Evolutionary conservation across 148 eudicot genomes (phyloP), one percentile per base, ranked within the genome.

Genomic region (Dysphania ambrosioides): DNA sequence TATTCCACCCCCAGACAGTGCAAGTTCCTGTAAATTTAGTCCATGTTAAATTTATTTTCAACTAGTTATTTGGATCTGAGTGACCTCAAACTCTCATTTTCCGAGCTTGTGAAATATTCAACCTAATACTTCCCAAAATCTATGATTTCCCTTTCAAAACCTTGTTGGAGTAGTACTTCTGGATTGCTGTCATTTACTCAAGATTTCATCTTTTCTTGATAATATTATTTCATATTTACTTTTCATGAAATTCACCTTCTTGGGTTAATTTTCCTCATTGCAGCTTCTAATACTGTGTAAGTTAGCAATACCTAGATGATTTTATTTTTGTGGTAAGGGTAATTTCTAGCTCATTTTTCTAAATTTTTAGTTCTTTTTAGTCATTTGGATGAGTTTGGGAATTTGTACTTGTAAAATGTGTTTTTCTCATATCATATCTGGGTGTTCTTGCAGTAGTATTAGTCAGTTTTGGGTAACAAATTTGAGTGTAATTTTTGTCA

Each of bases 111-210:
- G 9, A 41, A 58, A 40, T 42, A 32, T 47, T 13, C n/a, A 16
- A 3, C 40, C 16, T 2, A 73, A 21, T 68, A 60, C 60, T 64
- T 72, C 47, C 42, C 77, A 29, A 30, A 73, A 66, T 58, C 51
- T 57, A 58, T 72, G 76, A 71, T 78, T 27, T 36, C 63, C 19
- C 31, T 40, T 57, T 9, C 64, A 51, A 63, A 53, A 71, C 78
- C 78, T 72, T 63, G 38, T 63, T 79, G 72, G 55, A 75, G 47
- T 53, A 71, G 66, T 42, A 40, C 70, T 31, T 1, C 11, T 80
- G 82, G n/a, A 68, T 79, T 70, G 59, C 79, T 80, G 79, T 80
- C 76, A 75, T 80, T 71, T 36, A 40, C 75, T 70, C 30, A 73
- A 38, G 27, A 58, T 63, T 61, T 74, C 61, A 51, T 79, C 35